Percentiles rank a stretch among this genome's conserved stretches.
These are phyloP conservation scores for Coffea eugenioides DNA, from an alignment of 257 asterid genomes.

Conservation along the genomic window DNA sequence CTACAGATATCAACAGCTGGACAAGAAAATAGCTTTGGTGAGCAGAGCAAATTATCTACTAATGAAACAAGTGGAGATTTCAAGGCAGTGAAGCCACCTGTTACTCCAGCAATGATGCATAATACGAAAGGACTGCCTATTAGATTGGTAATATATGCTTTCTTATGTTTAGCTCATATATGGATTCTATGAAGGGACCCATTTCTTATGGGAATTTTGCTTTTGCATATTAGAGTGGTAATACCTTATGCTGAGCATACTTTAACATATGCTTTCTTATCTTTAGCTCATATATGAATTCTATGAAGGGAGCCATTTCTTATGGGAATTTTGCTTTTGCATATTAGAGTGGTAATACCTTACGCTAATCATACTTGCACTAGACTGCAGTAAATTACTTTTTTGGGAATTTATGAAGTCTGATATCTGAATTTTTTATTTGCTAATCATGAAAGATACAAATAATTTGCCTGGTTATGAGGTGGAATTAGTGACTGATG, in stretches of 20 bases:
- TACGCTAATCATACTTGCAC: too few species aligned
- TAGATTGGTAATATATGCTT: conserved; percentile 62
- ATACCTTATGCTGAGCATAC: too few species aligned
- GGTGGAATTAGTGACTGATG: background rate
- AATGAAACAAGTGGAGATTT: conserved; percentile 46
- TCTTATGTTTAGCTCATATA: background rate
- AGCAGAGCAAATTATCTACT: conserved; percentile 23
- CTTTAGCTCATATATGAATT: background rate
- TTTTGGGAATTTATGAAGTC: background rate
- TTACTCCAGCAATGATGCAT: conserved; percentile 65
- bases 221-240: background rate
- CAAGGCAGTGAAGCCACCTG: conserved; percentile 36
- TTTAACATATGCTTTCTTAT: conserved; percentile 30
- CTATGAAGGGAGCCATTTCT: conserved; percentile 1
- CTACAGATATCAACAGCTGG: conserved; percentile 45
- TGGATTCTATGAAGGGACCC: conserved; percentile 5
- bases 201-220: background rate
- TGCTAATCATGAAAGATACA: background rate
- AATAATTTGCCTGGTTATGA: background rate
- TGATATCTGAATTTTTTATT: background rate
- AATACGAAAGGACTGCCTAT: conserved; percentile 94
- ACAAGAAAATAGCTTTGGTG: conserved; percentile 44
- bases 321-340: background rate
- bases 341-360: background rate
- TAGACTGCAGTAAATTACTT: background rate